phyloP scores from a whole-genome alignment of 441 rosid species.

The Pelargonium fulgidum region DNA sequence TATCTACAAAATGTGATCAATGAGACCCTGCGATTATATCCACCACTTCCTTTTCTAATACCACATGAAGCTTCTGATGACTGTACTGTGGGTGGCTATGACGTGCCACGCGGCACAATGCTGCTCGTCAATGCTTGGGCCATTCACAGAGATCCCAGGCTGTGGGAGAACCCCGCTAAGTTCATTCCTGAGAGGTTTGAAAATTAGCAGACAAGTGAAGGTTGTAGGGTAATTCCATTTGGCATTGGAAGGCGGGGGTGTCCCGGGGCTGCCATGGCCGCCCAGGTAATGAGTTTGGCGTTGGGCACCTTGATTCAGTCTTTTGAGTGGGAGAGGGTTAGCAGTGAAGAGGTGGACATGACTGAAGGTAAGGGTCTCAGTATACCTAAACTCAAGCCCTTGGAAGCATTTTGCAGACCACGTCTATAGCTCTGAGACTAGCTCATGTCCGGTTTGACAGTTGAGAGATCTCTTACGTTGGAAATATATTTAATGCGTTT shows the following conservation, averaged over 20 bases:
- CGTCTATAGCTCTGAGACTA: constrained; percentile 14
- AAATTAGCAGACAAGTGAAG: constrained; percentile 9
- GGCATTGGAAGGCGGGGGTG: constrained; percentile 37
- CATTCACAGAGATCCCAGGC: constrained; percentile 31
- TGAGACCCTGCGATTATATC: constrained; percentile 19
- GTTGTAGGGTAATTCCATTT: constrained; percentile 29
- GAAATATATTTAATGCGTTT: too few species aligned
- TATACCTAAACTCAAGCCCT: constrained; percentile 25
- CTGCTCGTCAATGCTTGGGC: constrained; percentile 21
- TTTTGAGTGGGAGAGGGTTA: constrained; percentile 37
- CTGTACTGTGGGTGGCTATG: constrained; percentile 16
- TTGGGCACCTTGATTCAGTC: constrained; percentile 29
- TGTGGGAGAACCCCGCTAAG: constrained; percentile 27
- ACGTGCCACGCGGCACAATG: constrained; percentile 19
- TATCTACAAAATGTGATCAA: constrained; percentile 23
- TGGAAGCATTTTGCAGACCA: constrained; percentile 34
- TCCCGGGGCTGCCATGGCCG: constrained; percentile 32
- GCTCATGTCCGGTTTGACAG: too few species aligned
- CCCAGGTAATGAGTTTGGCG: constrained; percentile 24
- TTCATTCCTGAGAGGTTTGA: constrained; percentile 40
- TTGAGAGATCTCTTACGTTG: too few species aligned
- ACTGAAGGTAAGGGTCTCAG: constrained; percentile 26
- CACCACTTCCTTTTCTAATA: constrained; percentile 20
- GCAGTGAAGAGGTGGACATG: constrained; percentile 27
- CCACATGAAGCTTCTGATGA: constrained; percentile 23